Evolutionary conservation across 2,329 filamentous ascomycete species (phyloP).

Genomic region (Aureobasidium vineae): DNA sequence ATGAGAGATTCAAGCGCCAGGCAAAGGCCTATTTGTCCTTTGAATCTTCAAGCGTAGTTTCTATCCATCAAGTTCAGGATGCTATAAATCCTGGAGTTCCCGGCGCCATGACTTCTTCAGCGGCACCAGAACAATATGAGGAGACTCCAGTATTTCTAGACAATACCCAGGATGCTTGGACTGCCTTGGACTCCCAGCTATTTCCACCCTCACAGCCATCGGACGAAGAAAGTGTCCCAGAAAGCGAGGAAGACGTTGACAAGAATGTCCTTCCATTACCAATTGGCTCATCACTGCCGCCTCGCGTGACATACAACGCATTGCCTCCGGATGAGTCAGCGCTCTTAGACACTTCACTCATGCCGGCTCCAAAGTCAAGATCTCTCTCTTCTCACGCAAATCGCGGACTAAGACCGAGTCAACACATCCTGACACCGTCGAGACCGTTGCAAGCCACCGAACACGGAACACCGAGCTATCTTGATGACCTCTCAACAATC

Average conservation of each 20-base stretch:
- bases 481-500: neutral
- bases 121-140: neutral
- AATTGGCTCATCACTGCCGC: neutral
- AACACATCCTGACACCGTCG: neutral
- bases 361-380: no score
- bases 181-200: conserved; percentile 46
- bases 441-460: neutral
- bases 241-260: neutral
- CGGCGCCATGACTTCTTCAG: no score
- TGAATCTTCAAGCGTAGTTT: conserved; percentile 26
- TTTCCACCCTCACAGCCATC: conserved; percentile 32
- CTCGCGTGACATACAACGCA: neutral
- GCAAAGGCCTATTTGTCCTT: conserved; percentile 45
- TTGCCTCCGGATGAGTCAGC: conserved; percentile 4
- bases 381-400: neutral
- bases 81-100: neutral
- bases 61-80: neutral
- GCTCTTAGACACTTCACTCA: neutral
- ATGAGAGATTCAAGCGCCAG: conserved; percentile 44
- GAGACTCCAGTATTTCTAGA: conserved; percentile 38
- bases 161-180: conserved; percentile 46
- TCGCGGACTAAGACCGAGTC: neutral
- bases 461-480: neutral
- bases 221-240: neutral
- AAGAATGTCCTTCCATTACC: neutral